Evolutionary conservation across 768 basidiomycete genomes (phyloP).

Genomic region (Macrocybe gigantea): DNA sequence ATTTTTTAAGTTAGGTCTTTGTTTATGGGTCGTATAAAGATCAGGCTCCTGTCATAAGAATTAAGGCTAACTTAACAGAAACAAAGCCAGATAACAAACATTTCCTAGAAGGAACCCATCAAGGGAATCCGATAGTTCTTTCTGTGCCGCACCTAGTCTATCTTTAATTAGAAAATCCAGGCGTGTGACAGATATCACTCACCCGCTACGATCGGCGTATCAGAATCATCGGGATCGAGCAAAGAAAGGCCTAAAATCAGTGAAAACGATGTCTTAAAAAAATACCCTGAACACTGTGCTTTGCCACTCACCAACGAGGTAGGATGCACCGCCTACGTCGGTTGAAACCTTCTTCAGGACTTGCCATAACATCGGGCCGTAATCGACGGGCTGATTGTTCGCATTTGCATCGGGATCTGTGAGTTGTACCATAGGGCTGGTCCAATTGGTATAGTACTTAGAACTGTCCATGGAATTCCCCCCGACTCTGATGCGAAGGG

Average conservation of each 20-base stretch:
- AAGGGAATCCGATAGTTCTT: constrained; percentile 30
- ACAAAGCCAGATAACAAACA: constrained; percentile 18
- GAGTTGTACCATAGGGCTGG: constrained; percentile 36
- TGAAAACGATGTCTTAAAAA: background rate
- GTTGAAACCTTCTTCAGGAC: constrained; percentile 34
- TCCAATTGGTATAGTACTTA: constrained; percentile 33
- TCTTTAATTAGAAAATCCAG: background rate
- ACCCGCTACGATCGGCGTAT: constrained; percentile 24
- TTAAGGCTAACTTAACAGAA: background rate
- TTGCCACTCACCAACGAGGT: constrained; percentile 22
- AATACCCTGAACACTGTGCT: background rate
- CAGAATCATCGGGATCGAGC: constrained; percentile 29
- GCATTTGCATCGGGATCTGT: constrained; percentile 24
- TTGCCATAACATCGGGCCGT: constrained; percentile 41
- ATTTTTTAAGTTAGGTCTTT: constrained; percentile 36
- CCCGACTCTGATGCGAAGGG: constrained; percentile 44
- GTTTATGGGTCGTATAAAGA: constrained; percentile 40
- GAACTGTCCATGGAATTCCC: constrained; percentile 44
- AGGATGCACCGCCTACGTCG: constrained; percentile 22
- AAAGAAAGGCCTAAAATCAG: constrained; percentile 32
- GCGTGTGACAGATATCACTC: background rate
- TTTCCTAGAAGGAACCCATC: constrained; percentile 47
- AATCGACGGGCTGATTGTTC: constrained; percentile 43
- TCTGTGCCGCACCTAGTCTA: constrained; percentile 25
- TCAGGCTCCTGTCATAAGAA: constrained; percentile 47